Base-by-base conservation (phyloP, 78 protist genomes). In the Emiliania huxleyi region DNA sequence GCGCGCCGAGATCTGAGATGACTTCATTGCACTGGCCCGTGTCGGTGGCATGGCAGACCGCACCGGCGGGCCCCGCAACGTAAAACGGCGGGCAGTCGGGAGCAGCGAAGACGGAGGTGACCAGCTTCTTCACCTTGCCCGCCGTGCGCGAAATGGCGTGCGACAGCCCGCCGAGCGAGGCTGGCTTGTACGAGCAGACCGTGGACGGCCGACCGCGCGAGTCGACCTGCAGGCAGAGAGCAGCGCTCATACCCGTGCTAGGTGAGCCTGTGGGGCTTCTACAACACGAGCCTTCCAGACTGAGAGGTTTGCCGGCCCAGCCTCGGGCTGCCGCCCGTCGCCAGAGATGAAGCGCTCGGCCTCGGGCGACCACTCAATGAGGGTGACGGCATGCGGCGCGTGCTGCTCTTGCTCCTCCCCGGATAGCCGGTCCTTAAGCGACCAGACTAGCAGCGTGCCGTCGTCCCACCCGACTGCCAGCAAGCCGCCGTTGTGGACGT, bases 381-480 rank as follows among this genome's bases (percentile, higher is more conserved):
- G 6, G 49, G 48, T 19, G 48, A 77, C 48, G 18, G 48, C 29
- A 1, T 42, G 48, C 19, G 29, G 29, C n/a, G 48, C 48, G 87
- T 77, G 87, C 87, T 37, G 43, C 29, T 77, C 87, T 26, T 1
- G 1, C n/a, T 77, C 87, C 19, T 42, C 46, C 29, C 45, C 29
- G n/a, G 46, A 3, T 23, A 77, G 4, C 21, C 87, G 43, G 23
- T 40, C 45, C 25, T 12, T 25, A 46, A 2, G 15, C 48, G 87
- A 77, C 87, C 87, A 77, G n/a, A 77, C 8, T n/a, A 23, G 6
- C 43, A 77, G 29, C 49, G n/a, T 29, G 35, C 87, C 87, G 49
- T 77, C 87, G 40, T 40, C 33, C 87, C 87, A 77, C 25, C 48
- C 87, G n/a, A 77, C 22, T 33, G 87, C 87, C 29, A 77, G 87